Evolutionary conservation across 805 yeast species (phyloP).

Genomic region (Cyberlindnera maritima): DNA sequence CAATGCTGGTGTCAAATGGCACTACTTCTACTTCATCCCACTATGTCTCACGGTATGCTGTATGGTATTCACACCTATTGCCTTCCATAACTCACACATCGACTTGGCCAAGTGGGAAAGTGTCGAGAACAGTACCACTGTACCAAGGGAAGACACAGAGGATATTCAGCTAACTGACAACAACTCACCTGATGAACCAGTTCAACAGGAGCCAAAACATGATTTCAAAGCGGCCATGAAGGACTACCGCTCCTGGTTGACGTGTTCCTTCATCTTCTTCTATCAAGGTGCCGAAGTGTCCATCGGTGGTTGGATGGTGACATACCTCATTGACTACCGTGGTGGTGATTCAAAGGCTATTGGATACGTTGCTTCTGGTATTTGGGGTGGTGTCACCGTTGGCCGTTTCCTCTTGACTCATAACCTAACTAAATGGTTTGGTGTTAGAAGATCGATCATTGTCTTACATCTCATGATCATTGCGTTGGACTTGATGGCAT

Average conservation of each 20-base stretch:
- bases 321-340: constrained; percentile 52
- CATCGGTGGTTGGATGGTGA: constrained; percentile 64
- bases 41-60: constrained; percentile 40
- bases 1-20: constrained; percentile 51
- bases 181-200: background rate
- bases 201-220: constrained; percentile 7
- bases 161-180: background rate
- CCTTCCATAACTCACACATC: constrained; percentile 45
- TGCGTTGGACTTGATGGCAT: constrained; percentile 39
- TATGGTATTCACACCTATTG: constrained; percentile 32
- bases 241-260: constrained; percentile 45
- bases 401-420: constrained; percentile 53
- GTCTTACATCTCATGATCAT: constrained; percentile 35
- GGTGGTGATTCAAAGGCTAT: constrained; percentile 38
- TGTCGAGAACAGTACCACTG: constrained; percentile 15
- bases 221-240: constrained; percentile 35
- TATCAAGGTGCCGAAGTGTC: constrained; percentile 66
- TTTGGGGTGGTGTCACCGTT: constrained; percentile 62
- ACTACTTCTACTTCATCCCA: constrained; percentile 51
- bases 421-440: constrained; percentile 36
- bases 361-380: constrained; percentile 62
- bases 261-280: constrained; percentile 51
- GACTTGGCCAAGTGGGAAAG: constrained; percentile 32
- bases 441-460: constrained; percentile 43
- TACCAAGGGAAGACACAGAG: constrained; percentile 5